Conservation (phyloP, 805 yeast species). For the Kodamaea kaohsiungensis region DNA sequence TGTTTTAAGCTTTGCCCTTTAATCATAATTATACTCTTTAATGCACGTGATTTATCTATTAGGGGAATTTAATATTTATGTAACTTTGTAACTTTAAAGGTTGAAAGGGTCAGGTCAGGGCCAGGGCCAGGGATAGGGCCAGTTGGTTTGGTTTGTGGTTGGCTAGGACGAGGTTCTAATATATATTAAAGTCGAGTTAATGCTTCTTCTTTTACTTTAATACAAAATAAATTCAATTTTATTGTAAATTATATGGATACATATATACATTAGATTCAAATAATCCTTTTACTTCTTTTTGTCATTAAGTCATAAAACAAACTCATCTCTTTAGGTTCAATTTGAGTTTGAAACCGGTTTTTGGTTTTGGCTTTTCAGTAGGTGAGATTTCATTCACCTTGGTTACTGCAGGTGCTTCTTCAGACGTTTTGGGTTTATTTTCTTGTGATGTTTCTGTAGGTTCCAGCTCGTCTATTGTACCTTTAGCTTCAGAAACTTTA, state of each 20-base stretch:
- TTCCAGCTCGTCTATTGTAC: not conserved
- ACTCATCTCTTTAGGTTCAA: slow-evolving; percentile 15
- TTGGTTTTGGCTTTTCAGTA: slow-evolving; percentile 9
- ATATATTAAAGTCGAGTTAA: no score
- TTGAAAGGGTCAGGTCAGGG: no score
- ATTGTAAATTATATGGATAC: slow-evolving; percentile 1
- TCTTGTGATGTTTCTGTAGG: not conserved
- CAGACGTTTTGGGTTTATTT: not conserved
- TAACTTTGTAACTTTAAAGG: not conserved
- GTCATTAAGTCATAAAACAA: slow-evolving; percentile 8
- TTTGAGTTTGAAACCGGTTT: slow-evolving; percentile 16
- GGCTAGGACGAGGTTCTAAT: no score
- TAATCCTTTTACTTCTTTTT: not conserved
- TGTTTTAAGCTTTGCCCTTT: not conserved
- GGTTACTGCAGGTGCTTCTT: not conserved
- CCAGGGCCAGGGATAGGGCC: no score
- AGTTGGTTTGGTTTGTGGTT: no score
- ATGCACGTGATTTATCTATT: not conserved
- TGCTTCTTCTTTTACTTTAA: no score
- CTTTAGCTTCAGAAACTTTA: not conserved
- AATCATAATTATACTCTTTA: not conserved
- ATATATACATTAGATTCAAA: slow-evolving; percentile 5
- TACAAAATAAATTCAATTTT: not conserved
- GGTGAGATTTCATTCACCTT: not conserved
- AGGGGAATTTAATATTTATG: not conserved